These are phyloP conservation scores for Decorospora gaudefroyi DNA, from an alignment of 2,329 filamentous ascomycete genomes.

Conservation along the genomic window DNA sequence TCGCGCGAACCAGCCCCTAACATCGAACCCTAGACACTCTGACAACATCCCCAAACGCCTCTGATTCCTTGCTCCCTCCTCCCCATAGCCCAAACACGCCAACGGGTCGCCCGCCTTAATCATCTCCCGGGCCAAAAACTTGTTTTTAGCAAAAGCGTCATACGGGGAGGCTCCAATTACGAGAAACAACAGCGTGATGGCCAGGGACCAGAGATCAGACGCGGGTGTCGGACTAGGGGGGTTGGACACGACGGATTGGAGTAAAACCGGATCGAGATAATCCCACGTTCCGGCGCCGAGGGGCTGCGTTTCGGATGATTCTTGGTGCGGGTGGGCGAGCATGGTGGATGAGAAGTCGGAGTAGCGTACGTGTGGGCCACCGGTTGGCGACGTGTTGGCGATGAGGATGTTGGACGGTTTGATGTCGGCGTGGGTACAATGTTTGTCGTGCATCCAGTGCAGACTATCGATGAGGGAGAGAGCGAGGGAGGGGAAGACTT, in stretches of 20 bases:
- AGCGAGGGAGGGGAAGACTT: constrained; percentile 49
- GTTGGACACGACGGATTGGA: constrained; percentile 22
- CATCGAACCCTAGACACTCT: constrained; percentile 27
- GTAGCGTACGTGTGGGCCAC: constrained; percentile 40
- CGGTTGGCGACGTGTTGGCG: constrained; percentile 18
- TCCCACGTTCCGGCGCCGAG: constrained; percentile 55
- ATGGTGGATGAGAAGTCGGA: constrained; percentile 53
- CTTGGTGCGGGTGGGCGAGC: constrained; percentile 15
- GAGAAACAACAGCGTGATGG: constrained; percentile 51
- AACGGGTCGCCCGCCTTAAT: constrained; percentile 52
- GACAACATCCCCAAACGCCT: constrained; percentile 39
- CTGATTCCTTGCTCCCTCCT: constrained; percentile 38
- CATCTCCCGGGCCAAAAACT: constrained; percentile 51
- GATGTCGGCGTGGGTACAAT: constrained; percentile 52
- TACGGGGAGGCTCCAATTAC: constrained; percentile 52
- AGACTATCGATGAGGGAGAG: constrained; percentile 49
- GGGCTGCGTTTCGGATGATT: constrained; percentile 22
- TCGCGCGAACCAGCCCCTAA: constrained; percentile 45
- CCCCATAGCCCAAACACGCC: constrained; percentile 45
- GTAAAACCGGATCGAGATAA: constrained; percentile 50
- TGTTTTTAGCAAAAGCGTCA: constrained; percentile 46
- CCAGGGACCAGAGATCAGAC: constrained; percentile 53
- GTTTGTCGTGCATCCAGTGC: constrained; percentile 49
- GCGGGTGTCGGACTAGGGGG: constrained; percentile 42
- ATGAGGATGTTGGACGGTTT: constrained; percentile 56